Evolutionary conservation across 225 moss, liverwort and hornwort species (phyloP), one percentile per base, ranked within the genome.

Genomic region (Polytrichum commune): DNA sequence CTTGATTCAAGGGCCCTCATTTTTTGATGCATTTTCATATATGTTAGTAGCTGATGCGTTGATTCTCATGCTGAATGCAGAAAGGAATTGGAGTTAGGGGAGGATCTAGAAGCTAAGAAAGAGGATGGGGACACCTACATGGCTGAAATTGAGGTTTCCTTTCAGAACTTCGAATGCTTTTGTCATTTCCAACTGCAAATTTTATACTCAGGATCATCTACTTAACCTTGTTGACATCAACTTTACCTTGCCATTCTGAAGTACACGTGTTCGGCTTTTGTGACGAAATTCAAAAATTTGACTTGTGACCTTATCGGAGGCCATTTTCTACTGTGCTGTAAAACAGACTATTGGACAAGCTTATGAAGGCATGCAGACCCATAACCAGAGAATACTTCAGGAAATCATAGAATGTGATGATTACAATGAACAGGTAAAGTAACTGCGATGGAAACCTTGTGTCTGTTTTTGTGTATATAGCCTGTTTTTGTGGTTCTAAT

Each of bases 311-410:
- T 8, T 7, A 35, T 8, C 35, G 2, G 16, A 46, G 46, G 46
- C 13, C 46, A 46, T 46, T 46, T 46, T 13, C 46, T 46, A 16
- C 46, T 46, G 46, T 46, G 16, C 13, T 46, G 46, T 46, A 16
- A 20, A 38, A 5, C 80, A 96, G 93, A 89, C 90, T 67, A 96
- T 96, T 82, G 96, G 96, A 69, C 96, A 93, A 89, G 96, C 93
- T 19, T 96, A 96, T 71, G 96, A 96, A 86, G 96, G 93, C 25
- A 93, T 96, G 93, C 96, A 96, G 77, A 90, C 92, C 55, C 96
- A 93, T 76, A 96, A 93, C 86, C 89, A 92, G 75, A 89, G 92
- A 73, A 80, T 96, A 70, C 96, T 96, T 58, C 90, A 93, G 77
- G 88, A 92, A 73, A 82, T 93, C 70, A 93, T 94, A 27, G 96